Evolutionary conservation across 331 rosid genomes (phyloP).

Genomic region (Telfairia occidentalis): DNA sequence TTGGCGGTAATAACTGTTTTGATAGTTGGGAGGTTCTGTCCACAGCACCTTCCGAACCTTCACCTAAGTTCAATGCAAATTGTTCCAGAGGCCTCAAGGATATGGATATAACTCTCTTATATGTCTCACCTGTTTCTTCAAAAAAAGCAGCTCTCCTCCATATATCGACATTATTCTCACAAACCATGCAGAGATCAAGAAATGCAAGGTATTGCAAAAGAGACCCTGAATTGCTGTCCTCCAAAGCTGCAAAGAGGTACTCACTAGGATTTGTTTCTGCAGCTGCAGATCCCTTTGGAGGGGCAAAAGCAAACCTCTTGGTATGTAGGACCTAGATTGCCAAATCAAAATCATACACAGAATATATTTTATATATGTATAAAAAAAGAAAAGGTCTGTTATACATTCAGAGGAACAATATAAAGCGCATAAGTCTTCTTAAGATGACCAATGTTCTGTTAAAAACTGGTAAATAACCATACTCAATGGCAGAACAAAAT

Average conservation of each 20-base stretch:
- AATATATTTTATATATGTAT: too few relatives aligned
- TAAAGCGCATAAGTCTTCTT: background rate
- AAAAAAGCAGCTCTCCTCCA: conserved; percentile 98
- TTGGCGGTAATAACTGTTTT: conserved; percentile 57
- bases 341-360: conserved; percentile 20
- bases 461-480: background rate
- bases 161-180: conserved; percentile 80
- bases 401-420: conserved; percentile 17
- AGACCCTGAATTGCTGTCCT: conserved; percentile 65
- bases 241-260: conserved; percentile 83
- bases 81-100: conserved; percentile 77
- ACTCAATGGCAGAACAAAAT: background rate
- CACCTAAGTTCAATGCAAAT: conserved; percentile 50
- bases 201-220: conserved; percentile 87
- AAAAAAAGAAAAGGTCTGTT: conserved; percentile 9
- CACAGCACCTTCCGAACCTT: conserved; percentile 43
- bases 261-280: conserved; percentile 97
- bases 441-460: background rate
- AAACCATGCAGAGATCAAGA: conserved; percentile 89
- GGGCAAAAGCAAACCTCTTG: conserved; percentile 77
- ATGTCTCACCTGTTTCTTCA: conserved; percentile 90
- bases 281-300: conserved; percentile 98
- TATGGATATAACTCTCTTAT: conserved; percentile 67
- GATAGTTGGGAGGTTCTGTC: conserved; percentile 49
- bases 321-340: conserved; percentile 63